These are phyloP conservation scores for Hygrocybe punicea DNA, from an alignment of 768 basidiomycete genomes.

Conservation along the genomic window DNA sequence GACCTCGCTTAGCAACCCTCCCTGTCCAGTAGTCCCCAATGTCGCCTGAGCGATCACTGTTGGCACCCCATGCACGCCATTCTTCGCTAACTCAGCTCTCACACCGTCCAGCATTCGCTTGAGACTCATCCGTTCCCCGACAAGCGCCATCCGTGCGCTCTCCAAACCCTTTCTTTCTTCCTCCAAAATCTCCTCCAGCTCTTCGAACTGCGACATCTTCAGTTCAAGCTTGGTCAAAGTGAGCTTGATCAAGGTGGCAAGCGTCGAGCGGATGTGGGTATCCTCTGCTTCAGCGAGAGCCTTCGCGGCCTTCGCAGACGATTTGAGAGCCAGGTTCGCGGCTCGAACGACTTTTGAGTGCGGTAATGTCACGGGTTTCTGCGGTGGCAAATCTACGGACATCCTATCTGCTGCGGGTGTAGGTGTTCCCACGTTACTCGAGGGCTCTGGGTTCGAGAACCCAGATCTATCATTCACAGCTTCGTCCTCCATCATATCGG, in stretches of 20 bases:
- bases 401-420: constrained; percentile 38
- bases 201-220: constrained; percentile 93
- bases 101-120: constrained; percentile 72
- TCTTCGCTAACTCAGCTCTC: constrained; percentile 57
- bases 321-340: constrained; percentile 81
- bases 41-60: constrained; percentile 33
- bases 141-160: constrained; percentile 71
- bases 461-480: constrained; percentile 19
- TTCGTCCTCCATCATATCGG: constrained; percentile 44
- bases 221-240: constrained; percentile 86
- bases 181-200: constrained; percentile 87
- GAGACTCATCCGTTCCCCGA: constrained; percentile 71
- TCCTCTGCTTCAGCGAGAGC: constrained; percentile 82
- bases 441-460: constrained; percentile 8
- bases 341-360: constrained; percentile 78
- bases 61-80: constrained; percentile 33
- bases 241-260: constrained; percentile 82
- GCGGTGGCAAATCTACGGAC: constrained; percentile 42
- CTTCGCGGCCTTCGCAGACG: constrained; percentile 82
- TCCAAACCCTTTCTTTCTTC: constrained; percentile 86
- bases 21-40: constrained; percentile 60
- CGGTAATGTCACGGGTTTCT: constrained; percentile 45
- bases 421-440: constrained; percentile 24
- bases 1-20: constrained; percentile 54
- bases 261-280: constrained; percentile 67